phyloP scores from a whole-genome alignment of 768 basidiomycete genomes.

The Dioszegia aurantiaca region DNA sequence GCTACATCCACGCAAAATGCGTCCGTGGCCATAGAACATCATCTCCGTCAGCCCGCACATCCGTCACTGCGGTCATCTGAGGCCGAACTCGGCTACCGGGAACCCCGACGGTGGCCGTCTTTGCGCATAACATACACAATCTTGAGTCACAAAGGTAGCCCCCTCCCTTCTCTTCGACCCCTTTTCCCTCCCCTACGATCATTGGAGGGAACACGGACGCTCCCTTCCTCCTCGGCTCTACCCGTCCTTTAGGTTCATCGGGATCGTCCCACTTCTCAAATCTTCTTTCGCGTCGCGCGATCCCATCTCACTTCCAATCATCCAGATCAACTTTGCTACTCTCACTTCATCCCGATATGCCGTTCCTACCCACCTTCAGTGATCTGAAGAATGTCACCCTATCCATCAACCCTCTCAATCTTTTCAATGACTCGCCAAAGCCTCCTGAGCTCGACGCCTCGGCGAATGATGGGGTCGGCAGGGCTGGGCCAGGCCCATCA shows the following conservation, averaged over 20 bases:
- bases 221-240: not conserved
- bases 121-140: too few relatives aligned
- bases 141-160: too few relatives aligned
- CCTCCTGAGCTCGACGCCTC: not conserved
- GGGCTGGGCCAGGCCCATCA: slow-evolving; percentile 32
- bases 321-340: not conserved
- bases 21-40: too few relatives aligned
- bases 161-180: too few relatives aligned
- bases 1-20: too few relatives aligned
- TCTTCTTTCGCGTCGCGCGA: not conserved
- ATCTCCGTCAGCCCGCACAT: too few relatives aligned
- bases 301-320: not conserved
- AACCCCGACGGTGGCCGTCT: too few relatives aligned
- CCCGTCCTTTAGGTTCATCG: not conserved
- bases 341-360: slow-evolving; percentile 8
- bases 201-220: not conserved
- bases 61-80: too few relatives aligned
- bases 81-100: too few relatives aligned
- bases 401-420: slow-evolving; percentile 33
- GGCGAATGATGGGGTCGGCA: slow-evolving; percentile 6
- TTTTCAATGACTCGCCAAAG: slow-evolving; percentile 22
- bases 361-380: slow-evolving; percentile 25
- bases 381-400: slow-evolving; percentile 24
- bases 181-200: too few relatives aligned
- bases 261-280: slow-evolving; percentile 14